Base-by-base conservation (phyloP, 2,329 filamentous ascomycete genomes). In the Penicillium sp. region DNA sequence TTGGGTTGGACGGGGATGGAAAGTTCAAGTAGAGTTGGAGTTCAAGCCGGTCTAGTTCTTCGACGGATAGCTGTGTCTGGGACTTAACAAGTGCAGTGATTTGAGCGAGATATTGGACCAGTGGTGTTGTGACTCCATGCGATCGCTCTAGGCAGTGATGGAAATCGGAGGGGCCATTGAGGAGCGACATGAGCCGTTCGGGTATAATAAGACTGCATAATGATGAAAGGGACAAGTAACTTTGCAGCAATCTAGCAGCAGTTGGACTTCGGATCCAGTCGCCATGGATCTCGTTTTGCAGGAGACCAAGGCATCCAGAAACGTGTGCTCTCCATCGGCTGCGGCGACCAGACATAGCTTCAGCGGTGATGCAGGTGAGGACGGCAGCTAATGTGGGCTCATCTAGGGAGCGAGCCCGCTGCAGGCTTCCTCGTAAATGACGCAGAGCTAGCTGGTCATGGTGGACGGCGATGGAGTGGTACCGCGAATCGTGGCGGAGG, bases 11-110 rank as follows among this genome's bases (percentile, higher is more conserved):
- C 3, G 68, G 48, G 33, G 66, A 72, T 6, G 66, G 65, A 9
- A 67, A 68, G 25, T 65, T 60, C 21, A 65, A 55, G 29, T 67
- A 65, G 2, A 75, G 62, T 31, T 74, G 68, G 7, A 72, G 51
- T 53, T 75, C 71, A 2, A 75, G 63, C 0, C 60, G 55, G 53
- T 75, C 71, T 4, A 75, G 60, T 9, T 70, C 62, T 6, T 63
- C 60, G 12, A 44, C 33, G 1, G 62, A 59, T 0, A 66, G 49
- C 1, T 48, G 31, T 1, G 59, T 57, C 3, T 66, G 49, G 2
- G 62, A 63, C 8, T 71, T 69, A 33, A 68, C 66, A n/a, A 70
- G 55, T 33, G 59, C 48, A 6, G 61, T 70, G n/a, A 71, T 65
- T 9, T 61, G 53, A 3, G 66, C 68, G 8, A 70, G 61, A 21